Base-by-base conservation (phyloP, 2,329 filamentous ascomycete species). In the Tolypocladium paradoxum region DNA sequence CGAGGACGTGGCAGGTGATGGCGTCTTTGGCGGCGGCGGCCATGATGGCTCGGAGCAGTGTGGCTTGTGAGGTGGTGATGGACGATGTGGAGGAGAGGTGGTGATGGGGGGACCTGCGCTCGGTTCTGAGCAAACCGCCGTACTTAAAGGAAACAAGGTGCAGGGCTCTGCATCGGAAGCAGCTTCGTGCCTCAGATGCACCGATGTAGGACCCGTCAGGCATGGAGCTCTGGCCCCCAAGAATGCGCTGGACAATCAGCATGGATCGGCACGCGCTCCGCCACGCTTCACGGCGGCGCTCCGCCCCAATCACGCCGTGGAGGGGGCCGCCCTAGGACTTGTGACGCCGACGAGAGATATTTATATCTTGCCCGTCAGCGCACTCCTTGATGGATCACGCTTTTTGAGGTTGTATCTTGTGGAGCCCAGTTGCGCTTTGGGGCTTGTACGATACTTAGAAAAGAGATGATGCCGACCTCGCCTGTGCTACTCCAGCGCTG, bases 1-100 rank as follows among this genome's bases (percentile, higher is more conserved):
- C 87, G 67, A 93, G 87, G 69, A 91, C 81, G 75, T 93, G 88
- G 75, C 88, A 92, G 68, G 88, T 92, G 64, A 93, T 92, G 65
- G 81, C 82, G 65, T 83, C 81, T 64, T 79, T 82, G 55, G 54
- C 48, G 31, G 59, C 22, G 27, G 50, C 31, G 20, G 43, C 43
- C 43, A 47, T 47, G 43, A 20, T 33, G 27, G 43, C 40, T 45
- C 22, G 37, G 37, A 22, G 37, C 22, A n/a, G n/a, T 6, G 37
- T 16, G 38, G 11, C 37, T 7, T 22, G 37, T 22, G 37, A 22
- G n/a, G n/a, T 8, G 37, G 9, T 16, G 33, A 5, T 18, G 20
- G 29, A n/a, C 31, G 38, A 27, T 3, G 24, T 11, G 16, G 43
- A 12, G 38, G 5, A 8, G 43, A 12, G 38, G 5, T 24, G 22